Evolutionary conservation across 73 alveolate genomes (phyloP), one percentile per base, ranked within the genome.

Genomic region (Paramecium biaurelia): DNA sequence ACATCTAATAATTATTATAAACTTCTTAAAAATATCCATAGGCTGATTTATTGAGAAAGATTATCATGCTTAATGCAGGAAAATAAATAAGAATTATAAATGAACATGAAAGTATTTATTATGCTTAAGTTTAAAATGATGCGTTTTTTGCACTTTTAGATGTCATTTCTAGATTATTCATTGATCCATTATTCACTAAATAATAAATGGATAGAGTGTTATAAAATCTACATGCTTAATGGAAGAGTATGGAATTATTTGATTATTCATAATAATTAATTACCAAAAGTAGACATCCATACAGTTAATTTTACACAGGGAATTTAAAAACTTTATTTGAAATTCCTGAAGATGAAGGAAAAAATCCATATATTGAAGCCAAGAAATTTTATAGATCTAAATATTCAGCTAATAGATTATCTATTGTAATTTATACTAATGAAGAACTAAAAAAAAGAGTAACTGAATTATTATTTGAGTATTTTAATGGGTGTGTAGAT

Each of bases 371-470:
- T 79, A 43, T 79, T 0, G 90, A 79, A 45, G 74, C 90, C 12
- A 43, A 30, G 53, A 79, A 79, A 47, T 79, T 79, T 63, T 43
- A 30, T 41, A 20, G 90, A 9, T 21, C 90, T 20, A 79, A 79
- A 79, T 43, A 43, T 45, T 79, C 90, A 79, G 90, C 90, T 14
- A 79, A 79, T 79, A 41, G 90, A 47, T 24, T 79, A 24, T 79
- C 90, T 12, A 18, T 79, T 18, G 90, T 79, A 1, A 79, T 79
- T 26, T 79, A 79, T 45, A 79, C 90, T 21, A 38, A 79, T 79
- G 90, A 79, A 43, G 90, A 79, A 18, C 11, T 79, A 7, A 79
- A 79, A 79, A 79, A 79, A 26, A 41, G 90, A 47, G 90, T 79
- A 2, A 79, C 90, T 8, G 90, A 79, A 79, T 47, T 79, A 41